Evolutionary conservation across 2,329 filamentous ascomycete genomes (phyloP).

Genomic region (Westerdykella ornata): DNA sequence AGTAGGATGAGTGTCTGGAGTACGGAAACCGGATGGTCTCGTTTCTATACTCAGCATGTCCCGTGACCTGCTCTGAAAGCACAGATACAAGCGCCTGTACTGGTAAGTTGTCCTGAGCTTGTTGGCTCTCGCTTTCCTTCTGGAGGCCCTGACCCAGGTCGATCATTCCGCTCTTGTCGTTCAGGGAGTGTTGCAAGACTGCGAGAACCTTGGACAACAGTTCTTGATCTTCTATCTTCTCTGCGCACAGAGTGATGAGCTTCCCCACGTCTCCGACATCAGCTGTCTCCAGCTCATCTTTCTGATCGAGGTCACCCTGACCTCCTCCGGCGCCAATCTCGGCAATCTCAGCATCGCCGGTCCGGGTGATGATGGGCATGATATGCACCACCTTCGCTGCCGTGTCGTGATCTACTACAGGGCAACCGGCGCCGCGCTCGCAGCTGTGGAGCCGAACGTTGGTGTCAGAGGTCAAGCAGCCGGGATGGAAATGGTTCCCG

Average conservation of each 20-base stretch:
- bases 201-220: conserved; percentile 31
- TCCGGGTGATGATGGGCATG: conserved; percentile 65
- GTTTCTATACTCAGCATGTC: conserved; percentile 6
- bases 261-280: conserved; percentile 45
- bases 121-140: conserved; percentile 12
- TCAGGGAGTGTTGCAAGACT: conserved; percentile 26
- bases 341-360: conserved; percentile 56
- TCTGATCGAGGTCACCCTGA: conserved; percentile 63
- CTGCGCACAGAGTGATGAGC: conserved; percentile 48
- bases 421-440: conserved; percentile 63
- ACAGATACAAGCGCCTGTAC: conserved; percentile 29
- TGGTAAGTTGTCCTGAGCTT: conserved; percentile 20
- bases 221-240: conserved; percentile 32
- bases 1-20: conserved; percentile 81
- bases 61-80: conserved; percentile 15
- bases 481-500: conserved; percentile 62
- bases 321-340: conserved; percentile 77
- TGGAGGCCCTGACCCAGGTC: conserved; percentile 23
- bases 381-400: conserved; percentile 60
- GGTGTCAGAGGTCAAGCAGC: conserved; percentile 62
- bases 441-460: conserved; percentile 74
- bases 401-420: conserved; percentile 43
- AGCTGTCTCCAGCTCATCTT: conserved; percentile 58
- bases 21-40: conserved; percentile 61
- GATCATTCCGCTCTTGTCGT: conserved; percentile 15